Evolutionary conservation across 768 basidiomycete genomes (phyloP), one percentile per base, ranked within the genome.

Genomic region (Termitomyces sp.): DNA sequence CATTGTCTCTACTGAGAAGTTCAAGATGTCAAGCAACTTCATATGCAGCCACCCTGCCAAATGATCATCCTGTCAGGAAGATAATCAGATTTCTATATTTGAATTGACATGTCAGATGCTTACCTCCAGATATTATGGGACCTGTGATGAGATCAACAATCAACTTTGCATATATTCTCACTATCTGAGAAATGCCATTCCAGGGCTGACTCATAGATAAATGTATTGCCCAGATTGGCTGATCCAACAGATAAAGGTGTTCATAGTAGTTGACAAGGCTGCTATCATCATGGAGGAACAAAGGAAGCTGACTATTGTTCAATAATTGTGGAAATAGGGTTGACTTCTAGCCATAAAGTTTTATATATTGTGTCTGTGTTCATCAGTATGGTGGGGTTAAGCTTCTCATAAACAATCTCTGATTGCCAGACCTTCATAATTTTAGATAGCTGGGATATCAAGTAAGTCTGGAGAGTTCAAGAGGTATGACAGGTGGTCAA

Each of bases 221-320:
- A 10, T 76, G 72, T 48, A 92, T 80, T 0, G 79, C 86, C 83
- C 84, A 91, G 3, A 91, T 77, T 20, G 76, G 67, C 48, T 88
- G 78, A 9, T 76, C 73, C 3, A 91, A 65, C 9, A 76, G 67
- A 7, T 71, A 66, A 6, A 89, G 70, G 10, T 77, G 78, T 38
- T 79, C 70, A 59, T 83, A 83, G 56, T 85, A 82, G 38, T 74
- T 74, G 17, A 81, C 73, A 12, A 88, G 69, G 0, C 90, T 89
- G 63, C 86, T 88, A 5, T 90, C 90, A 63, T 91, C 90, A 65
- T 92, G 89, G 10, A 92, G 78, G 59, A 89, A 81, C 4, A 92
- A 76, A 1, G 84, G 88, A 0, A 70, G 57, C 3, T 51, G 61
- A 12, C 57, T 32, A 8, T 69, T 61, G 2, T 60, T 46, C 1